phyloP scores from a whole-genome alignment of 2,329 filamentous ascomycete genomes.

The Rasamsonia emersonii region DNA sequence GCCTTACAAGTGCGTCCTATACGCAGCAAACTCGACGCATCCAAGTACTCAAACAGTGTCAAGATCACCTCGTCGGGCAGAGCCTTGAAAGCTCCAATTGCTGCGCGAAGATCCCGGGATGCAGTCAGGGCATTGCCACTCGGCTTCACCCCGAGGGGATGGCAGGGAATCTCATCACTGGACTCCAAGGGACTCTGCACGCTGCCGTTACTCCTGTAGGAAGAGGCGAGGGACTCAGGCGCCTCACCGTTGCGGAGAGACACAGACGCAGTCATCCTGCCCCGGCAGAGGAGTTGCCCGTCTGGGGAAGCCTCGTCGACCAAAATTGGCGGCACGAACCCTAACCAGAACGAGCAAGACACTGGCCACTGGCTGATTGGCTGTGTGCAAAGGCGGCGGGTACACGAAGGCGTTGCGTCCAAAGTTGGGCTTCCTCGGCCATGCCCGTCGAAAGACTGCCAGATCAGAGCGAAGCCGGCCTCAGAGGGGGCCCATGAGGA shows the following conservation, averaged over 20 bases:
- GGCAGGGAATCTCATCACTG: slow-evolving; percentile 56
- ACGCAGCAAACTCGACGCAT: slow-evolving; percentile 51
- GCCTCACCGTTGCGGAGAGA: slow-evolving; percentile 1
- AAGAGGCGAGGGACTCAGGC: slow-evolving; percentile 3
- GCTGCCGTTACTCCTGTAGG: slow-evolving; percentile 7
- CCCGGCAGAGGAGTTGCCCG: too few relatives aligned
- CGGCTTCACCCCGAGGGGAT: slow-evolving; percentile 79
- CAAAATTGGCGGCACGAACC: too few relatives aligned
- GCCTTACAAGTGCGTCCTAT: slow-evolving; percentile 76
- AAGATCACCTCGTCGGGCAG: slow-evolving; percentile 77
- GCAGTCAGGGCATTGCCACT: slow-evolving; percentile 71
- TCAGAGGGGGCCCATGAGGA: too few relatives aligned
- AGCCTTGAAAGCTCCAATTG: slow-evolving; percentile 55
- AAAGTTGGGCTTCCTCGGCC: too few relatives aligned
- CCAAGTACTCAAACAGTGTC: slow-evolving; percentile 66
- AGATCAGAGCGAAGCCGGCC: too few relatives aligned
- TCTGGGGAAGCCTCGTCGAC: too few relatives aligned
- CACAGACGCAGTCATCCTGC: neutral
- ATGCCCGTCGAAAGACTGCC: too few relatives aligned
- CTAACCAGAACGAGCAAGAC: too few relatives aligned
- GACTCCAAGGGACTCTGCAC: slow-evolving; percentile 12
- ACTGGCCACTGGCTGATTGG: too few relatives aligned
- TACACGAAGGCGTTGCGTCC: too few relatives aligned
- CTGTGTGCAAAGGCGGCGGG: too few relatives aligned
- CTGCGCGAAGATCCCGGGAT: slow-evolving; percentile 56